Percentiles rank a stretch among this genome's conserved stretches.
These are phyloP conservation scores for Poa pratensis DNA, from an alignment of 176 grass and related monocot genomes.

Conservation along the genomic window DNA sequence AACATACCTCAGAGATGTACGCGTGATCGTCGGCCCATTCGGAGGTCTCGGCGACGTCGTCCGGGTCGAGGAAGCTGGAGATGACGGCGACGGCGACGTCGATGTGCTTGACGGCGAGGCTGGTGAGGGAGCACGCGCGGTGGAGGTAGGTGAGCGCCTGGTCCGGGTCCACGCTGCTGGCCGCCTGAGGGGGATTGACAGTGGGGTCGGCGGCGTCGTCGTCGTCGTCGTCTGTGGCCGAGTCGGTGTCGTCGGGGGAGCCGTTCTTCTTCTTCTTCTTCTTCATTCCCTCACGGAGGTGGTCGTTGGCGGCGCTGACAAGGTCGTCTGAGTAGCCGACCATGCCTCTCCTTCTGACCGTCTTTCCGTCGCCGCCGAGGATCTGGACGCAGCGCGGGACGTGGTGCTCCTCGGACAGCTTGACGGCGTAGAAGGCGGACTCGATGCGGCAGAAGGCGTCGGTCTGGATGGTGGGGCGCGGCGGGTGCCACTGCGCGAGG, in stretches of 20 bases:
- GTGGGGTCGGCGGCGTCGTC: too few species aligned
- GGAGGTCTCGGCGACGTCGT: not conserved
- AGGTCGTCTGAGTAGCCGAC: not conserved
- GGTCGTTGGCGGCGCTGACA: not conserved
- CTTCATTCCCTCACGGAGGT: too few species aligned
- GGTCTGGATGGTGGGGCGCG: not conserved
- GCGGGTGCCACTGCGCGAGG: not conserved
- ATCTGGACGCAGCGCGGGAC: not conserved
- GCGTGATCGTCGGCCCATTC: not conserved
- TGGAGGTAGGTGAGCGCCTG: constrained; percentile 1
- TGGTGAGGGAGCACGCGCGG: not conserved
- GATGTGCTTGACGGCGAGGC: not conserved
- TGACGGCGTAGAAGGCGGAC: constrained; percentile 9
- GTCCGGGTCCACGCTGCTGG: not conserved
- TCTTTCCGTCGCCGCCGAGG: not conserved
- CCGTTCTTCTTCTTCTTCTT: not conserved
- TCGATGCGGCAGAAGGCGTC: constrained; percentile 3
- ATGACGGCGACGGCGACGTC: not conserved
- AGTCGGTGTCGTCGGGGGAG: not conserved
- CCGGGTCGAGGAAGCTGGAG: not conserved
- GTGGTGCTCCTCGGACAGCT: not conserved
- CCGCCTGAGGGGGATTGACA: not conserved
- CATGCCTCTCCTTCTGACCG: too few species aligned
- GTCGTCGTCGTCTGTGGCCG: not conserved
- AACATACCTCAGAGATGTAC: not conserved